These are phyloP conservation scores for Eleusine indica DNA, from an alignment of 176 grass and related monocot species.

Conservation along the genomic window DNA sequence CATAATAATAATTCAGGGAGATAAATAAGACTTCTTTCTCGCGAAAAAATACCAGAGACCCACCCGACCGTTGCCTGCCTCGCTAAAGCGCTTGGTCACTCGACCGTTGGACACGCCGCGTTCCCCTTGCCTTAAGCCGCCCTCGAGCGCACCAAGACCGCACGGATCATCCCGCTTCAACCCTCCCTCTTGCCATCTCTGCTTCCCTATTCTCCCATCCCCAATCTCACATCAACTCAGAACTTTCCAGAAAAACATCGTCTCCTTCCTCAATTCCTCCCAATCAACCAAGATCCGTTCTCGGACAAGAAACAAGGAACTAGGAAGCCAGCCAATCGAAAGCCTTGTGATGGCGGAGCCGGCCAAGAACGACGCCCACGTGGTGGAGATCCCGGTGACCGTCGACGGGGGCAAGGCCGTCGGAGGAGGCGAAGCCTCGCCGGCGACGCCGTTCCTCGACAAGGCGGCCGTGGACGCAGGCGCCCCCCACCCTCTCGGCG, in stretches of 20 bases:
- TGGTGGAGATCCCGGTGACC: slow-evolving; percentile 52
- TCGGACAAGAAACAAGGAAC: not conserved
- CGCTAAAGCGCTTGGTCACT: slow-evolving; percentile 7
- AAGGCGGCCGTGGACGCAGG: not conserved
- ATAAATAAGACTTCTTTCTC: too few relatives aligned
- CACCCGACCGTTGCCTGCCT: slow-evolving; percentile 39
- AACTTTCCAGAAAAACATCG: slow-evolving; percentile 28
- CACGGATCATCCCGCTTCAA: slow-evolving; percentile 25
- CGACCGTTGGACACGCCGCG: slow-evolving; percentile 59
- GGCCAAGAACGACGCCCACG: slow-evolving; percentile 38
- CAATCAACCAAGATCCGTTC: not conserved
- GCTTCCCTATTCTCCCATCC: not conserved
- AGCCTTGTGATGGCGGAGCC: slow-evolving; percentile 17
- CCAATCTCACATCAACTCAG: slow-evolving; percentile 54
- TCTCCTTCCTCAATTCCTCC: not conserved
- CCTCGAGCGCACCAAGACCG: not conserved
- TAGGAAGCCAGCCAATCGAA: not conserved
- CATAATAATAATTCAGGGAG: too few relatives aligned
- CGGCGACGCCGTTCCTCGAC: not conserved
- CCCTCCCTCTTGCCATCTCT: slow-evolving; percentile 33
- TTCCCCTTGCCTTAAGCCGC: not conserved
- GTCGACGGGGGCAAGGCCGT: slow-evolving; percentile 27
- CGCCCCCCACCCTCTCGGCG: slow-evolving; percentile 61
- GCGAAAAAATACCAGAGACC: not conserved
- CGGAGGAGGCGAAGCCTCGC: too few relatives aligned